These are phyloP conservation scores for Suhomyces terraborum DNA, from an alignment of 1,139 yeast genomes.

Conservation along the genomic window DNA sequence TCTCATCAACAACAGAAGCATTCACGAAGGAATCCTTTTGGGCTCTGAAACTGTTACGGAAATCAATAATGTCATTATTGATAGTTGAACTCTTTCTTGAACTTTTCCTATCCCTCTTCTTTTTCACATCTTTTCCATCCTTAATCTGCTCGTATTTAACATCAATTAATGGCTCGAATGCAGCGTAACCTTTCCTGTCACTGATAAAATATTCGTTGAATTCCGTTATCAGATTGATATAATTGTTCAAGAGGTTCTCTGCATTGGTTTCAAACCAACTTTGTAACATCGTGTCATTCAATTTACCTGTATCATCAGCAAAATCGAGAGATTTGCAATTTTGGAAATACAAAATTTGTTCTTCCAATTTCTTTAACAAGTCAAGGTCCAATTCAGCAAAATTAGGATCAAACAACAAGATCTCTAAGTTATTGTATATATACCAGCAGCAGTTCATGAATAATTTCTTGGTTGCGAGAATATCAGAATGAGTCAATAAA, in stretches of 20 bases:
- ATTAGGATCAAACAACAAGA: conserved; percentile 54
- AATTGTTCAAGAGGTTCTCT: conserved; percentile 26
- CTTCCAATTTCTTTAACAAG: conserved; percentile 32
- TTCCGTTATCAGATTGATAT: conserved; percentile 32
- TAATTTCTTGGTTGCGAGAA: conserved; percentile 55
- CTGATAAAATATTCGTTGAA: conserved; percentile 57
- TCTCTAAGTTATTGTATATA: conserved; percentile 65
- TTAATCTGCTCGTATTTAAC: conserved; percentile 27
- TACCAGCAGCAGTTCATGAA: conserved; percentile 67
- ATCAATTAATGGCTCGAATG: conserved; percentile 55
- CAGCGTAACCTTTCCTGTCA: conserved; percentile 38
- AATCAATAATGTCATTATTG: conserved; percentile 23
- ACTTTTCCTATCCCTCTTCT: conserved; percentile 22
- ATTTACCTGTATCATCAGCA: conserved; percentile 21
- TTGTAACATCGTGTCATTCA: conserved; percentile 15
- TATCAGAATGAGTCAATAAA: conserved; percentile 56
- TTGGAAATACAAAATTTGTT: conserved; percentile 29
- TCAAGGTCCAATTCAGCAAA: conserved; percentile 34
- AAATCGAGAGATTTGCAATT: conserved; percentile 31
- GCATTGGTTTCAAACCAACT: conserved; percentile 30
- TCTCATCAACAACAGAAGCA: conserved; percentile 29
- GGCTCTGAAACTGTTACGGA: conserved; percentile 25
- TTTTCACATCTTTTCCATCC: conserved; percentile 17
- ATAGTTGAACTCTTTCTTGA: conserved; percentile 36
- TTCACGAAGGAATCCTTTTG: conserved; percentile 26